Evolutionary conservation across 306 rosid species (phyloP).

Genomic region (Argentina anserina): DNA sequence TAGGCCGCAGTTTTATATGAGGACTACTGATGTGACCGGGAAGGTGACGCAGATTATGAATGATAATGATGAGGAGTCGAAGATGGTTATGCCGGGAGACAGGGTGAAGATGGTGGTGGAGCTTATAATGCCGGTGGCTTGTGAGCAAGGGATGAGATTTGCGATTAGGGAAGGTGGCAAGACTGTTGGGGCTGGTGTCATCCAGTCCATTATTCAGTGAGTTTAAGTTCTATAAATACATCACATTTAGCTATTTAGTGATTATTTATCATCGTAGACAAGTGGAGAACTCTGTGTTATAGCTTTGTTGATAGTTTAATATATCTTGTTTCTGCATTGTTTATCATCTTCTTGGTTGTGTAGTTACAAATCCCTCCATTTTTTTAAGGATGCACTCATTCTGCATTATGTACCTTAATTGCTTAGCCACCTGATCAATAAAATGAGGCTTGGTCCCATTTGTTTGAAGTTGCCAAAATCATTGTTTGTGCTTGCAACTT

Average conservation of each 20-base stretch:
- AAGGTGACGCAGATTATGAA: slow-evolving; percentile 23
- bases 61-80: slow-evolving; percentile 33
- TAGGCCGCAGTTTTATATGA: slow-evolving; percentile 35
- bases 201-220: slow-evolving; percentile 31
- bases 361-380: background rate
- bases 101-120: slow-evolving; percentile 33
- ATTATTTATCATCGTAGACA: background rate
- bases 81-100: slow-evolving; percentile 40
- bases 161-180: slow-evolving; percentile 39
- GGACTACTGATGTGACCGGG: slow-evolving; percentile 35
- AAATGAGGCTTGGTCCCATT: background rate
- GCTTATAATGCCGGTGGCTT: slow-evolving; percentile 30
- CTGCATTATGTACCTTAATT: background rate
- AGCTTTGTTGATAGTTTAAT: background rate
- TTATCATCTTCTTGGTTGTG: background rate
- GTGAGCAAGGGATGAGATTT: slow-evolving; percentile 40
- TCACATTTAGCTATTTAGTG: background rate
- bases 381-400: background rate
- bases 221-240: background rate
- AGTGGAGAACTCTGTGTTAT: background rate
- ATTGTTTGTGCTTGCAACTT: background rate
- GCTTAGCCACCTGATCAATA: background rate
- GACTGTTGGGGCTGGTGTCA: slow-evolving; percentile 38
- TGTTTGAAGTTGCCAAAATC: background rate
- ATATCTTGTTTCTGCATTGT: background rate